Conservation (phyloP, 352 stramenopile genomes). For the Globisporangium camurandrum region DNA sequence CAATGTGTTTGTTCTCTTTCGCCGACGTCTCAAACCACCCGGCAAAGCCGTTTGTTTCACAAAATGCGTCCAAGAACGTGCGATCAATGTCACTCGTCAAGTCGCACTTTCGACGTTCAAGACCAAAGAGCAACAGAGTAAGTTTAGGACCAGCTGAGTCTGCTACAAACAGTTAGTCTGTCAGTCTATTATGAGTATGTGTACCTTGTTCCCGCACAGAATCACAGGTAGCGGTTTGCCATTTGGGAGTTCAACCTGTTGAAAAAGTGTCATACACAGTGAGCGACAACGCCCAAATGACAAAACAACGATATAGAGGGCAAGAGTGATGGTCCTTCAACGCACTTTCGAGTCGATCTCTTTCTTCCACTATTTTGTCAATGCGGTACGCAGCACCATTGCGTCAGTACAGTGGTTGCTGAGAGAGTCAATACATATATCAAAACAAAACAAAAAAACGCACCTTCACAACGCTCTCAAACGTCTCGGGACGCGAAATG, state of each 20-base stretch:
- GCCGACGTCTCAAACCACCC: conserved; percentile 92
- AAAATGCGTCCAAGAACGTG: conserved; percentile 82
- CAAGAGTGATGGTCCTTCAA: too few species aligned
- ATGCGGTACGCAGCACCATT: too few species aligned
- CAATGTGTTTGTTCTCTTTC: conserved; percentile 90
- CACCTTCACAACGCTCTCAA: conserved; percentile 86
- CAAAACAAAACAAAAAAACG: not conserved
- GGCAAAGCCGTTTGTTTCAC: conserved; percentile 85
- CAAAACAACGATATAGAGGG: too few species aligned
- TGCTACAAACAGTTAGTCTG: not conserved
- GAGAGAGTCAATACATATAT: not conserved
- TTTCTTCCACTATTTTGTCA: conserved; percentile 92
- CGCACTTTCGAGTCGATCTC: conserved; percentile 89
- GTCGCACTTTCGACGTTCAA: conserved; percentile 50
- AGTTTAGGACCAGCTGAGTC: not conserved
- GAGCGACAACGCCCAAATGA: too few species aligned
- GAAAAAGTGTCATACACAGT: not conserved
- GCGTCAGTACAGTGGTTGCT: not conserved
- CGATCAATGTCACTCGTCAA: conserved; percentile 70
- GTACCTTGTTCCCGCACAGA: conserved; percentile 91
- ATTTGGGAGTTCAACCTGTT: conserved; percentile 83
- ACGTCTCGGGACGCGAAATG: conserved; percentile 86
- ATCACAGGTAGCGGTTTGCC: conserved; percentile 87
- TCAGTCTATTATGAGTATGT: not conserved
- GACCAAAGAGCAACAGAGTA: conserved; percentile 1